Percentiles rank a stretch among this genome's conserved stretches.
phyloP scores from a whole-genome alignment of 805 yeast genomes.

The Kluyveromyces aestuarii region DNA sequence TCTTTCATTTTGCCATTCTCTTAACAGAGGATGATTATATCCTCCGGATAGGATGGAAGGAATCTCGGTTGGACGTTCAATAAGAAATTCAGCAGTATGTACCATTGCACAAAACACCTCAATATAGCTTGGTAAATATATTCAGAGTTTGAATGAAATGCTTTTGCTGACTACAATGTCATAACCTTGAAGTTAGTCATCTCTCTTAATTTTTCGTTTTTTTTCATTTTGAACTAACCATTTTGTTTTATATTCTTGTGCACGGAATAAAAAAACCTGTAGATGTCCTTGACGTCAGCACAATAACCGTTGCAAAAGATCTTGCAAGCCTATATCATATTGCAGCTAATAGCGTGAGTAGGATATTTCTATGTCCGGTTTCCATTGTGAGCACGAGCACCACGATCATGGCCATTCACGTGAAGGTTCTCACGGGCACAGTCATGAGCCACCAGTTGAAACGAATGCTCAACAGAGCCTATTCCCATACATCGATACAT shows the following conservation, averaged over 20 bases:
- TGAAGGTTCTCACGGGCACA: conserved; percentile 31
- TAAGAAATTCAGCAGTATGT: conserved; percentile 69
- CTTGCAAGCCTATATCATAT: background rate
- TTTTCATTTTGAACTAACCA: too few species aligned
- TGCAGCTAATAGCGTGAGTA: background rate
- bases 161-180: too few species aligned
- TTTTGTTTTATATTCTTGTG: too few species aligned
- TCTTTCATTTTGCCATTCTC: conserved; percentile 88
- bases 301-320: too few species aligned
- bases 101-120: conserved; percentile 9
- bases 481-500: conserved; percentile 47
- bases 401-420: conserved; percentile 13
- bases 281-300: too few species aligned
- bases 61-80: conserved; percentile 47
- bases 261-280: too few species aligned
- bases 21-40: conserved; percentile 77
- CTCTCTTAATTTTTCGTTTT: too few species aligned
- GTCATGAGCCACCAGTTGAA: conserved; percentile 53
- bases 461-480: conserved; percentile 66
- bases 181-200: too few species aligned
- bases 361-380: conserved; percentile 19
- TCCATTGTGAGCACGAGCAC: conserved; percentile 26
- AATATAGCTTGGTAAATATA: too few species aligned
- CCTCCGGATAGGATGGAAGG: conserved; percentile 87
- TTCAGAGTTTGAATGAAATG: too few species aligned